These are phyloP conservation scores for Penicillium angulare DNA, from an alignment of 495 filamentous ascomycete genomes.

Conservation along the genomic window DNA sequence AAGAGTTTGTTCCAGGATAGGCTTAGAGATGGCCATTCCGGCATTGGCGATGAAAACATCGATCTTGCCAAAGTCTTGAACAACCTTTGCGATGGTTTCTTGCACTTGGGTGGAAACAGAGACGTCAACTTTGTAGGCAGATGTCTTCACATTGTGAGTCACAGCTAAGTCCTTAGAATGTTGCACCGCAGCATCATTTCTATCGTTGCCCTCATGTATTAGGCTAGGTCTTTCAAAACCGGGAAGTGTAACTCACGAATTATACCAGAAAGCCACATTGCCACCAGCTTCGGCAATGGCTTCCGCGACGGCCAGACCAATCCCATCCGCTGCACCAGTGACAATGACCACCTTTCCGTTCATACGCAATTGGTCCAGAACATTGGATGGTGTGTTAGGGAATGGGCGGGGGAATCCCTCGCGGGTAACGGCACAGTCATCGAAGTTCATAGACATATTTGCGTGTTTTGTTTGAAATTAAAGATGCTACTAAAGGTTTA, in stretches of 20 bases:
- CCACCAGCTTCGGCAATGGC: slow-evolving; percentile 37
- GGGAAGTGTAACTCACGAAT: slow-evolving; percentile 36
- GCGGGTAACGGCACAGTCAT: slow-evolving; percentile 33
- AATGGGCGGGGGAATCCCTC: slow-evolving; percentile 41
- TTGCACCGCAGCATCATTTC: slow-evolving; percentile 33
- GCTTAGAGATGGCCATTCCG: slow-evolving; percentile 49
- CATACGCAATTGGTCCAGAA: slow-evolving; percentile 43
- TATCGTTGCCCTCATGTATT: too few relatives aligned
- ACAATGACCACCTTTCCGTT: slow-evolving; percentile 38
- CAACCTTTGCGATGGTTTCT: slow-evolving; percentile 30
- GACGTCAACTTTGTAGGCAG: slow-evolving; percentile 44
- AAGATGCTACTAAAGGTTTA: too few relatives aligned
- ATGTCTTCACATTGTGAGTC: slow-evolving; percentile 31
- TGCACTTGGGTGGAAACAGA: slow-evolving; percentile 33
- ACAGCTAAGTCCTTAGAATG: slow-evolving; percentile 31
- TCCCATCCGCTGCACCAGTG: slow-evolving; percentile 37
- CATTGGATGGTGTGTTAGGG: slow-evolving; percentile 41
- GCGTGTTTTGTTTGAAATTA: neutral
- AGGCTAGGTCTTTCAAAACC: too few relatives aligned
- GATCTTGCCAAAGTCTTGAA: slow-evolving; percentile 46
- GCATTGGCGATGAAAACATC: slow-evolving; percentile 50
- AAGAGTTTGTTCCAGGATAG: slow-evolving; percentile 44
- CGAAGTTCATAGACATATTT: slow-evolving; percentile 50
- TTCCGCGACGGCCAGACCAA: slow-evolving; percentile 33
- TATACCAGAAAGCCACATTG: slow-evolving; percentile 37